Evolutionary conservation across 177 flowering plant genomes (phyloP), one percentile per base, ranked within the genome.

Genomic region (Telopea speciosissima): DNA sequence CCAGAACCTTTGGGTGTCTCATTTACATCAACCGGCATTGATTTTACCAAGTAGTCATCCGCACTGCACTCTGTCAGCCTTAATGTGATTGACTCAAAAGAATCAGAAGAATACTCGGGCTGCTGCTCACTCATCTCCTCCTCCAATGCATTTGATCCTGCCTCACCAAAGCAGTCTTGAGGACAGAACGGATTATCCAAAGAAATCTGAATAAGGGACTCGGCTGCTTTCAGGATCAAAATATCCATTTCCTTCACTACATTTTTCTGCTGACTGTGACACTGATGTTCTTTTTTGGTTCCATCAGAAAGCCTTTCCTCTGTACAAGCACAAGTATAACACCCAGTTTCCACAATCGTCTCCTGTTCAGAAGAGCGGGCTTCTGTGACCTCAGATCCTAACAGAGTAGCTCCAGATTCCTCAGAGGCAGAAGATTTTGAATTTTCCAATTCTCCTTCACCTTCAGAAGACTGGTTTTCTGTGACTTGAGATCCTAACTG

Each of bases 21-120:
- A 22, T 40, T 28, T 22, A 75, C 76, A 36, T 83, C 85, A 36
- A 62, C 68, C 24, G 76, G 74, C 63, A 65, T 76, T 52, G 90
- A 83, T 67, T 66, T 66, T 17, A 81, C 79, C 21, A 59, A 77
- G 65, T 74, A 72, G 23, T 84, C 89, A 19, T 82, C 88, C 8
- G 28, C 44, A 59, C 65, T 79, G 72, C 77, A 75, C 49, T 87
- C 89, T 16, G 65, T 54, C 44, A 78, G 80, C 19, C 75, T 77
- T 52, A 85, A 59, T 14, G 79, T 75, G 36, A 80, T 73, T 36
- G 77, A 72, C 78, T 85, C 93, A 56, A 67, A 89, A 36, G 90
- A 83, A 62, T 89, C 93, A 3, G 70, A 73, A 23, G 90, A 83
- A 76, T 54, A 67, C 66, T 85, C 76, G 1, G 86, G 90, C 70